Evolutionary conservation across 345 rosid species (phyloP), one percentile per base, ranked within the genome.

Genomic region (Citrus australasica): DNA sequence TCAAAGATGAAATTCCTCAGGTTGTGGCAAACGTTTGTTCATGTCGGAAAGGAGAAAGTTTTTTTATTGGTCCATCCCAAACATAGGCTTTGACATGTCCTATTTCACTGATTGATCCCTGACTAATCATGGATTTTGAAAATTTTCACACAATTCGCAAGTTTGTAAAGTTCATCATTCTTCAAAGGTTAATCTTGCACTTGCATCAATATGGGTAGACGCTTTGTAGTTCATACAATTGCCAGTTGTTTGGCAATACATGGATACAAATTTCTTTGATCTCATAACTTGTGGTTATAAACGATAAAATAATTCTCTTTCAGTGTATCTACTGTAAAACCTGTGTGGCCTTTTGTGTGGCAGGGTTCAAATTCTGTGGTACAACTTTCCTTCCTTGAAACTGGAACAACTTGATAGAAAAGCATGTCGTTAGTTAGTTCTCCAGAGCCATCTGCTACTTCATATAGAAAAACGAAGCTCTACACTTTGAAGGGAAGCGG

Each of bases 381-480:
- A 48, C 71, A 58, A 51, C 46, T 27, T 28, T 5, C 62, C 40
- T 27, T 48, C 74, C 62, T 75, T 73, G 76, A 70, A 76, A 78
- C 28, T 81, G 76, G 79, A 78, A 35, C 59, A 70, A 64, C 48
- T 75, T 67, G 24, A 75, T 69, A 59, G 79, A 81, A 78, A 79
- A 77, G 77, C 68, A 92, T 91, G 97, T 90, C 97, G 53, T 68
- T 89, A 76, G 88, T 94, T 75, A 88, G 92, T 74, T 83, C 96
- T n/a, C 80, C 83, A 35, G 92, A 93, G 83, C 86, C 87, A 76
- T 85, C 94, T 22, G 76, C 88, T 6, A 46, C 89, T 38, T 55
- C 93, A 27, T 89, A 85, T 75, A 80, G 87, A 83, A 88, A 90
- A 83, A 85, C 89, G 0, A 85, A 88, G 79, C 87, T 86, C 24